phyloP scores from a whole-genome alignment of 768 basidiomycete species.

The Suillus americanus region DNA sequence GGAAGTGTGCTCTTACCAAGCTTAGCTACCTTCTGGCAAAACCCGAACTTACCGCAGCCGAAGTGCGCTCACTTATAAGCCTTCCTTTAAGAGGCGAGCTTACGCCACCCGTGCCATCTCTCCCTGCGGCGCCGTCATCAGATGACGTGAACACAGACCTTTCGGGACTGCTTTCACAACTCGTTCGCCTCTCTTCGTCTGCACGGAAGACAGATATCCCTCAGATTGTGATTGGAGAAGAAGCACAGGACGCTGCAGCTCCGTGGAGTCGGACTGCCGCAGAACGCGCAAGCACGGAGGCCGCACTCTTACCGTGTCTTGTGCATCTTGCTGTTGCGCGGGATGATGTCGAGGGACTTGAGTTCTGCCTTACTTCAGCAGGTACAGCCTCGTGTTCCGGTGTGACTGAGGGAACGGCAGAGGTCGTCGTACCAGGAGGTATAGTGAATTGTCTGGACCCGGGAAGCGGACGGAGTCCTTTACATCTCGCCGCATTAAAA shows the following conservation, averaged over 20 bases:
- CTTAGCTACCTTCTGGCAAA: constrained; percentile 89
- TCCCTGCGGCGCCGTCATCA: constrained; percentile 40
- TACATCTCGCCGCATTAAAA: constrained; percentile 78
- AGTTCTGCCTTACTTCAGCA: constrained; percentile 48
- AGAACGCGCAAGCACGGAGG: constrained; percentile 69
- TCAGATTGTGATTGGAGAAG: constrained; percentile 38
- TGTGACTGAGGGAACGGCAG: constrained; percentile 21
- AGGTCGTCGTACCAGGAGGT: constrained; percentile 52
- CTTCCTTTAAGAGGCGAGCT: constrained; percentile 89
- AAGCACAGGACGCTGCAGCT: constrained; percentile 45
- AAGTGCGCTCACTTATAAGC: constrained; percentile 74
- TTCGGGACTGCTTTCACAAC: constrained; percentile 63
- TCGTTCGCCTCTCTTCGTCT: constrained; percentile 59
- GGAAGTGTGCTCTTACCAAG: constrained; percentile 86
- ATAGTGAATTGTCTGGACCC: constrained; percentile 72
- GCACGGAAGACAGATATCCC: constrained; percentile 34
- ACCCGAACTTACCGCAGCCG: constrained; percentile 61
- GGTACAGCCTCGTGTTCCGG: constrained; percentile 17
- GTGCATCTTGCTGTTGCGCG: constrained; percentile 76
- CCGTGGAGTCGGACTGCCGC: constrained; percentile 80
- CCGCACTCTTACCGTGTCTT: constrained; percentile 71
- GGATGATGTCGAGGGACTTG: constrained; percentile 63
- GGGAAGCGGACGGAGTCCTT: constrained; percentile 69
- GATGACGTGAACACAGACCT: constrained; percentile 58
- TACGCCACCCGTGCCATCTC: constrained; percentile 49